phyloP scores from a whole-genome alignment of 116 monocot species.

The Trichopus zeylanicus region DNA sequence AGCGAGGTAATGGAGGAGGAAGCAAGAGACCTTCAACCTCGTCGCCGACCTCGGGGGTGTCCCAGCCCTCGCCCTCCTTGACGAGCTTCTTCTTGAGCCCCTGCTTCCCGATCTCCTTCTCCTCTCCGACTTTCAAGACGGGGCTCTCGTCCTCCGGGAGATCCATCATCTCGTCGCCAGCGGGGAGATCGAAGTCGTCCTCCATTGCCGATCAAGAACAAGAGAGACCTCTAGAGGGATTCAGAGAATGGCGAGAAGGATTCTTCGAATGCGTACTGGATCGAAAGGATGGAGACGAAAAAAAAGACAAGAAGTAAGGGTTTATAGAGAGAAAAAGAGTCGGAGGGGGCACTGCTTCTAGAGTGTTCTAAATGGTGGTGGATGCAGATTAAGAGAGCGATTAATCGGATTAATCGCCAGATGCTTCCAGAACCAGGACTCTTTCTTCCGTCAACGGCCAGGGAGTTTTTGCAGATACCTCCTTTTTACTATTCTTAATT shows the following conservation, averaged over 20 bases:
- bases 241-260: too few relatives aligned
- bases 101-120: slow-evolving; percentile 93
- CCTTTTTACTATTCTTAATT: too few relatives aligned
- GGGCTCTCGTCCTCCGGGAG: slow-evolving; percentile 61
- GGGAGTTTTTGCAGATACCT: too few relatives aligned
- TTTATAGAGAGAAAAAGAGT: neutral
- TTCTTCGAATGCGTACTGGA: neutral
- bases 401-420: neutral
- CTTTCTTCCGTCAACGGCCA: too few relatives aligned
- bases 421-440: too few relatives aligned
- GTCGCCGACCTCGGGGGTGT: slow-evolving; percentile 82
- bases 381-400: neutral
- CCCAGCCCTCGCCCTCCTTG: slow-evolving; percentile 87
- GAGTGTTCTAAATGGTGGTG: slow-evolving; percentile 18
- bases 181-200: slow-evolving; percentile 60
- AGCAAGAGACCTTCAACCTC: slow-evolving; percentile 98
- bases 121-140: slow-evolving; percentile 67
- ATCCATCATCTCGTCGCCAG: slow-evolving; percentile 32
- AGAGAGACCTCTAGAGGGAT: too few relatives aligned
- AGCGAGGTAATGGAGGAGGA: too few relatives aligned
- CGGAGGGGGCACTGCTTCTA: slow-evolving; percentile 25
- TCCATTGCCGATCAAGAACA: slow-evolving; percentile 36
- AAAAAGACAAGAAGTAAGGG: neutral
- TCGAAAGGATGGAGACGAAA: neutral
- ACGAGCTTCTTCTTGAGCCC: slow-evolving; percentile 95